These are phyloP conservation scores for Phytophthora fragariaefolia DNA, from an alignment of 352 stramenopile species.

Conservation along the genomic window DNA sequence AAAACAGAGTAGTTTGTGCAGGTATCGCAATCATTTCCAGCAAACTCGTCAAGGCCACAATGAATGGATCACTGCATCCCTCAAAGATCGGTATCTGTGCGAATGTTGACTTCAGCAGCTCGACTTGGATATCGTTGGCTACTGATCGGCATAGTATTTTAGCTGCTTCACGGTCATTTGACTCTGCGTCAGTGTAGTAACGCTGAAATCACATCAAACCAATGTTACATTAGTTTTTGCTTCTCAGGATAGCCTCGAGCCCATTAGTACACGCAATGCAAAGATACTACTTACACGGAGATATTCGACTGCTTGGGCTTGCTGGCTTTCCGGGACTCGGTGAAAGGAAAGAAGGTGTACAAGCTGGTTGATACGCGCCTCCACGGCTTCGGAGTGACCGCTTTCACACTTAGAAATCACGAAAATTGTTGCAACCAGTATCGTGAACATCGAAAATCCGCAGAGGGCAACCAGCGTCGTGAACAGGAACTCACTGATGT, in stretches of 20 bases:
- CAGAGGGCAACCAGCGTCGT: constrained; percentile 67
- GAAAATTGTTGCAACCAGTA: constrained; percentile 77
- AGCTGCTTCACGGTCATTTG: constrained; percentile 73
- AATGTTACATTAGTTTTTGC: not conserved
- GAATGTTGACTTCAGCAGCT: constrained; percentile 62
- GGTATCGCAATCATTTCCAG: constrained; percentile 68
- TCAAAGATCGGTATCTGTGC: constrained; percentile 63
- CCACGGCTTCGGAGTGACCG: constrained; percentile 57
- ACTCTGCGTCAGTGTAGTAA: constrained; percentile 73
- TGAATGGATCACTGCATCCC: constrained; percentile 61
- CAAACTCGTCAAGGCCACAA: constrained; percentile 67
- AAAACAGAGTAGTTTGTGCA: constrained; percentile 63
- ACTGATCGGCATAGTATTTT: constrained; percentile 76
- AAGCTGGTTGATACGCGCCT: constrained; percentile 77
- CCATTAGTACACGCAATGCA: too few species aligned
- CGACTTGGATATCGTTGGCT: constrained; percentile 78
- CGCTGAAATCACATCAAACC: constrained; percentile 35
- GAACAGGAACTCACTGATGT: constrained; percentile 64
- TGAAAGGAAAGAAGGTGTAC: constrained; percentile 78
- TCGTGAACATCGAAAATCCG: constrained; percentile 76
- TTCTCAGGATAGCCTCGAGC: not conserved
- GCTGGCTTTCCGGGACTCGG: constrained; percentile 58
- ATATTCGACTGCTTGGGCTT: constrained; percentile 73
- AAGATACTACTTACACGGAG: constrained; percentile 22
- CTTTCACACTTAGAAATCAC: constrained; percentile 84